These are phyloP conservation scores for Ophiocordyceps robertsii DNA, from an alignment of 2,329 filamentous ascomycete species.

Conservation along the genomic window DNA sequence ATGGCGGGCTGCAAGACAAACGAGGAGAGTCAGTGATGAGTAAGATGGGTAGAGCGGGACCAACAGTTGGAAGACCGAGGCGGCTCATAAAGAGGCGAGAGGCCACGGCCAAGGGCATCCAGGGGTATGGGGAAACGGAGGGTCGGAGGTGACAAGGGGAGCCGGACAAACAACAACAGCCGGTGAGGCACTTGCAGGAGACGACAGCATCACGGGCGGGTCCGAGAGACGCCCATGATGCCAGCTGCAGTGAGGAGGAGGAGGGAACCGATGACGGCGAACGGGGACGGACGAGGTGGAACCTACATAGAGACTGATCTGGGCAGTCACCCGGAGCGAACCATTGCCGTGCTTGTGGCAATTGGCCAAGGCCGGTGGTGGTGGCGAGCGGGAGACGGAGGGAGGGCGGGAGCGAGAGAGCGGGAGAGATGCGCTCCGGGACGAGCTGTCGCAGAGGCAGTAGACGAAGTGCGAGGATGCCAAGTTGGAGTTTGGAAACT, in stretches of 20 bases:
- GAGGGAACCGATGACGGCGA: neutral
- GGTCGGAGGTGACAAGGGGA: no score
- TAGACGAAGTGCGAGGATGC: neutral
- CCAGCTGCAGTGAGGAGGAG: no score
- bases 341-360: conserved; percentile 23
- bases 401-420: neutral
- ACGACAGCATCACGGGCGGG: no score
- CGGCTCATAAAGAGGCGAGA: neutral
- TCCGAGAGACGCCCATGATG: no score
- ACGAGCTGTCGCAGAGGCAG: neutral
- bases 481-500: conserved; percentile 1
- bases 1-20: conserved; percentile 16
- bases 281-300: no score
- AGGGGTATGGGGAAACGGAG: neutral
- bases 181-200: no score
- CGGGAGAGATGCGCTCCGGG: neutral
- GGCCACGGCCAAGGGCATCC: conserved; percentile 2
- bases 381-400: neutral
- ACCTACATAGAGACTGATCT: conserved; percentile 11
- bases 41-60: neutral
- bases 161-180: no score
- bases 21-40: neutral
- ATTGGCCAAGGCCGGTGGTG: conserved; percentile 14
- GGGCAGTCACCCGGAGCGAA: conserved; percentile 20
- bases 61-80: neutral